phyloP scores from a whole-genome alignment of 164 flowering plant species.

The Chloranthus sessilifolius region DNA sequence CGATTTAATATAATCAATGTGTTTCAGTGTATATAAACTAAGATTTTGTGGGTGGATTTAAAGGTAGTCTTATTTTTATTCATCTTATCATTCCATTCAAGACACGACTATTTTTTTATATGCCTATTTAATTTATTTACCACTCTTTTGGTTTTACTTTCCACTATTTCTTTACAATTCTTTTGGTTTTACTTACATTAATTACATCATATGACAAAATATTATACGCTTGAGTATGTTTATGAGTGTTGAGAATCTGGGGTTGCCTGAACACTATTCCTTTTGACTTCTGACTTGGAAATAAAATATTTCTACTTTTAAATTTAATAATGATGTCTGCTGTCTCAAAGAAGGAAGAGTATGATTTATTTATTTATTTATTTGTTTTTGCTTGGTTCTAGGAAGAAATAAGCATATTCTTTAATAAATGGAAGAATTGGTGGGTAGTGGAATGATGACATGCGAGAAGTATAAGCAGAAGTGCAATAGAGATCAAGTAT shows the following conservation, averaged over 20 bases:
- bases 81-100: conserved; percentile 10
- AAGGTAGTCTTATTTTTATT: too few relatives aligned
- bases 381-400: not conserved
- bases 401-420: not conserved
- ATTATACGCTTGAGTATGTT: too few relatives aligned
- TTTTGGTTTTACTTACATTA: too few relatives aligned
- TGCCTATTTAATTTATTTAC: not conserved
- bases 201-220: too few relatives aligned
- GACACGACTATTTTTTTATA: not conserved
- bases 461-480: conserved; percentile 1
- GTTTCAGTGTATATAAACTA: too few relatives aligned
- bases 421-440: not conserved
- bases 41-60: too few relatives aligned
- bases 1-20: too few relatives aligned
- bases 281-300: conserved; percentile 18
- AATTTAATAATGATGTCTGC: too few relatives aligned
- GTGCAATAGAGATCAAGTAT: not conserved
- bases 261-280: not conserved
- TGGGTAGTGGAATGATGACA: not conserved
- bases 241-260: conserved; percentile 13
- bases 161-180: not conserved
- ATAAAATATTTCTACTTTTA: too few relatives aligned
- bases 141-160: conserved; percentile 2
- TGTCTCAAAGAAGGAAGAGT: too few relatives aligned
- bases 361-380: too few relatives aligned